Evolutionary conservation across 2,329 filamentous ascomycete genomes (phyloP).

Genomic region (Colletotrichum lini): DNA sequence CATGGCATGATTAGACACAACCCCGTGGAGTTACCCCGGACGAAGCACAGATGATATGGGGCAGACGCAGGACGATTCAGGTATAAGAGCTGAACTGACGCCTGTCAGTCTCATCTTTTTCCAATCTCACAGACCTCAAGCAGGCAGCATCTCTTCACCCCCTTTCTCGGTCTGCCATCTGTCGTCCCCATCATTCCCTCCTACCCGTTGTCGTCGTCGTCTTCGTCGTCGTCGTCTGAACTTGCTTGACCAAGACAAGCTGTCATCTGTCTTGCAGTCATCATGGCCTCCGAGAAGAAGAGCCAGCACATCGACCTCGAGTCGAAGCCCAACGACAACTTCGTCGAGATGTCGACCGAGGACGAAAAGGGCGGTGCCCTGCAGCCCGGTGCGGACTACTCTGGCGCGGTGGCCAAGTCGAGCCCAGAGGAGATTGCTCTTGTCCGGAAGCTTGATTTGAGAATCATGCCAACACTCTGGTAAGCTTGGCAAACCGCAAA

Average conservation of each 20-base stretch:
- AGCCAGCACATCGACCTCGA: conserved; percentile 42
- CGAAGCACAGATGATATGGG: conserved; percentile 8
- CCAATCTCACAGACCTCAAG: conserved; percentile 5
- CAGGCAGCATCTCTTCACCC: background rate
- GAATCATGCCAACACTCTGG: conserved; percentile 58
- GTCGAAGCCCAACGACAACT: conserved; percentile 45
- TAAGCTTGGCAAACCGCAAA: conserved; percentile 17
- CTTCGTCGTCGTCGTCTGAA: background rate
- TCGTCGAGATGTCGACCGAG: conserved; percentile 44
- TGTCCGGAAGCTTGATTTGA: conserved; percentile 54
- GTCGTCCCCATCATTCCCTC: too few species aligned
- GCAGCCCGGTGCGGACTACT: conserved; percentile 49
- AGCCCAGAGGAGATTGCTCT: conserved; percentile 53
- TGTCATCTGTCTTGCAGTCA: background rate
- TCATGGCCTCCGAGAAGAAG: conserved; percentile 29
- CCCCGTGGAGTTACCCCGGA: conserved; percentile 34
- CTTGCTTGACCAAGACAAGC: background rate
- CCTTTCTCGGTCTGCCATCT: background rate
- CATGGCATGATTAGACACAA: conserved; percentile 24
- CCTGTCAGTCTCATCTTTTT: conserved; percentile 9
- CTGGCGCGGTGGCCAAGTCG: conserved; percentile 52
- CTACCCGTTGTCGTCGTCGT: too few species aligned
- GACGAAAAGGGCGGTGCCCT: conserved; percentile 46
- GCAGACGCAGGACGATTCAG: conserved; percentile 2
- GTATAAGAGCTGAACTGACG: conserved; percentile 19